Conservation (phyloP, 805 yeast genomes). For the Schizosaccharomyces octosporus region DNA sequence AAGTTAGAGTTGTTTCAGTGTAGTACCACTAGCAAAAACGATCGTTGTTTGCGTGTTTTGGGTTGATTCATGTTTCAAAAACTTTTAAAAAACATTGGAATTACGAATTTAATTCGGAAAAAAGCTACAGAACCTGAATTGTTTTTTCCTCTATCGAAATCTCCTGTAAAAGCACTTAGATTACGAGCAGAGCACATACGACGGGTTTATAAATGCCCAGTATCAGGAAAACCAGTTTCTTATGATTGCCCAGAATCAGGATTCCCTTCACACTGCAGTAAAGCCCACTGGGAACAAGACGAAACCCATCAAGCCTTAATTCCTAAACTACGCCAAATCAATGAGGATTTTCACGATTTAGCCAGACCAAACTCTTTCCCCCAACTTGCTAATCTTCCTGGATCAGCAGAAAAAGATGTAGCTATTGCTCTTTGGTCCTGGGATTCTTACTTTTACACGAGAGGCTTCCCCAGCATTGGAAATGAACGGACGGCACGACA, state of each 20-base stretch:
- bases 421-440: conserved; percentile 54
- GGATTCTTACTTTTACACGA: conserved; percentile 83
- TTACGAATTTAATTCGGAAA: not conserved
- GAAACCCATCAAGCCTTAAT: conserved; percentile 49
- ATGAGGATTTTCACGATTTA: conserved; percentile 80
- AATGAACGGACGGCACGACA: conserved; percentile 90
- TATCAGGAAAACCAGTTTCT: conserved; percentile 52
- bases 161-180: not conserved
- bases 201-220: conserved; percentile 41
- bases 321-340: conserved; percentile 60
- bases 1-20: no score
- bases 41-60: no score
- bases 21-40: no score
- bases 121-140: not conserved
- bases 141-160: not conserved
- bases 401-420: conserved; percentile 48
- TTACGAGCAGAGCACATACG: conserved; percentile 21
- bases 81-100: no score
- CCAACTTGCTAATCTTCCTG: conserved; percentile 77
- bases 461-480: conserved; percentile 87
- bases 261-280: conserved; percentile 82
- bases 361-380: conserved; percentile 82
- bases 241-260: conserved; percentile 86
- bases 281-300: conserved; percentile 74
- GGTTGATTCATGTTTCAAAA: no score